phyloP scores from a whole-genome alignment of 2,329 filamentous ascomycete genomes.

The Epichloe hybrida region DNA sequence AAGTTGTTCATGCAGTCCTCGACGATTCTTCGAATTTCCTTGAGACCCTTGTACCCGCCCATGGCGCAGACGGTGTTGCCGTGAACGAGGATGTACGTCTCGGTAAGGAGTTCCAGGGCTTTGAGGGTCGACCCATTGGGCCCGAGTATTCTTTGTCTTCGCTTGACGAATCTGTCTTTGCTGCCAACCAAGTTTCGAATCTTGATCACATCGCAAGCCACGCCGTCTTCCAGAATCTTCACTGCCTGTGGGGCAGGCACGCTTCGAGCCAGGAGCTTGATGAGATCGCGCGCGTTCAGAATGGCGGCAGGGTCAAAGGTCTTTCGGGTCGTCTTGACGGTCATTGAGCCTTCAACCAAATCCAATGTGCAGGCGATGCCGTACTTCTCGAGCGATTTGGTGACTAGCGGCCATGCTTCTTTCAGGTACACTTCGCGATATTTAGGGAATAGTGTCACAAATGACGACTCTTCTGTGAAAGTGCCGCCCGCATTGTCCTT shows the following conservation, averaged over 20 bases:
- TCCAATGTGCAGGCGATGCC: slow-evolving; percentile 88
- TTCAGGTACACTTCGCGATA: slow-evolving; percentile 91
- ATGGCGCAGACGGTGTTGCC: slow-evolving; percentile 90
- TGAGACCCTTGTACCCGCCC: slow-evolving; percentile 84
- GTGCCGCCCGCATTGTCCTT: slow-evolving; percentile 75
- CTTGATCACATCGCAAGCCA: slow-evolving; percentile 93
- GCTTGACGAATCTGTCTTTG: slow-evolving; percentile 92
- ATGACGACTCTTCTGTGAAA: slow-evolving; percentile 87
- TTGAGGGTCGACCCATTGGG: slow-evolving; percentile 88
- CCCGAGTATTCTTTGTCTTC: slow-evolving; percentile 82
- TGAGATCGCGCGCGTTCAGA: slow-evolving; percentile 83
- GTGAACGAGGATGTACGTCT: slow-evolving; percentile 88
- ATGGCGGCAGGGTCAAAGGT: slow-evolving; percentile 88
- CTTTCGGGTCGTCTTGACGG: slow-evolving; percentile 84
- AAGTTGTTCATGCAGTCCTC: slow-evolving; percentile 97
- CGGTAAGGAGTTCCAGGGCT: slow-evolving; percentile 80
- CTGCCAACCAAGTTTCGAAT: slow-evolving; percentile 81
- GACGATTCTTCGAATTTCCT: slow-evolving; percentile 78
- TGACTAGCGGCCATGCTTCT: slow-evolving; percentile 86
- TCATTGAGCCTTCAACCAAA: slow-evolving; percentile 92
- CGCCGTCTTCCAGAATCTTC: slow-evolving; percentile 84
- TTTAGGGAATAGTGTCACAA: slow-evolving; percentile 79
- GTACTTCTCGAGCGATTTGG: slow-evolving; percentile 69
- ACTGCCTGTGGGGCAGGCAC: slow-evolving; percentile 88
- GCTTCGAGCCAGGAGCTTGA: slow-evolving; percentile 81